Percentiles rank a stretch among this genome's conserved stretches.
phyloP scores from a whole-genome alignment of 1,139 yeast genomes.

The Suhomyces taliae region DNA sequence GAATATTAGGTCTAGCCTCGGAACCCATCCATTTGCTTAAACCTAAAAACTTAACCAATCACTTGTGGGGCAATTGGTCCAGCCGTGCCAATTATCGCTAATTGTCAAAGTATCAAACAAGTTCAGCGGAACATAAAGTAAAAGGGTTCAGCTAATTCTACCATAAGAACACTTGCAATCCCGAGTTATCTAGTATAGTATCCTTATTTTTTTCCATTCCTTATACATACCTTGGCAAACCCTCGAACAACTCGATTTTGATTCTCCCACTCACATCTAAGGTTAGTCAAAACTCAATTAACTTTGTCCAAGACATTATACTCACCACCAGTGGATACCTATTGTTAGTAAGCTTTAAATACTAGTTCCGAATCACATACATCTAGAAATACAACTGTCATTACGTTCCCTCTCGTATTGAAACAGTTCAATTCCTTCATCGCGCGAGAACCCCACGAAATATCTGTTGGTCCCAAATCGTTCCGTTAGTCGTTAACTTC shows the following conservation, averaged over 20 bases:
- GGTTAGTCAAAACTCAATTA: no score
- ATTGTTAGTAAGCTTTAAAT: slow-evolving; percentile 8
- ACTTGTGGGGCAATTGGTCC: no score
- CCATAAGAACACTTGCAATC: background rate
- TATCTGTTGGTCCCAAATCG: background rate
- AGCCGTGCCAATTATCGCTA: no score
- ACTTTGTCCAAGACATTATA: background rate
- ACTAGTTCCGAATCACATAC: slow-evolving; percentile 18
- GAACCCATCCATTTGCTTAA: no score
- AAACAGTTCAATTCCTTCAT: background rate
- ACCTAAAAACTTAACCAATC: no score
- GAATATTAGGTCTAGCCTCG: no score
- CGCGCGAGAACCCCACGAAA: background rate
- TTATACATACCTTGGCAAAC: slow-evolving; percentile 37
- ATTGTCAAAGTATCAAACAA: no score
- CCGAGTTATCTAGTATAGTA: no score
- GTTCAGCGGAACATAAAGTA: no score
- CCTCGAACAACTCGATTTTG: slow-evolving; percentile 43
- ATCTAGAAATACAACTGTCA: slow-evolving; percentile 41
- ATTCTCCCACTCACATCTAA: slow-evolving; percentile 22
- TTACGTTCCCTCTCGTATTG: slow-evolving; percentile 7
- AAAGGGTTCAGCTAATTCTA: background rate
- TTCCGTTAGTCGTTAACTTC: background rate
- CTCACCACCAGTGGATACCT: slow-evolving; percentile 28
- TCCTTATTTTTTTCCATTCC: background rate